Evolutionary conservation across 306 rosid genomes (phyloP), one percentile per base, ranked within the genome.

Genomic region (Herpetospermum pedunculosum): DNA sequence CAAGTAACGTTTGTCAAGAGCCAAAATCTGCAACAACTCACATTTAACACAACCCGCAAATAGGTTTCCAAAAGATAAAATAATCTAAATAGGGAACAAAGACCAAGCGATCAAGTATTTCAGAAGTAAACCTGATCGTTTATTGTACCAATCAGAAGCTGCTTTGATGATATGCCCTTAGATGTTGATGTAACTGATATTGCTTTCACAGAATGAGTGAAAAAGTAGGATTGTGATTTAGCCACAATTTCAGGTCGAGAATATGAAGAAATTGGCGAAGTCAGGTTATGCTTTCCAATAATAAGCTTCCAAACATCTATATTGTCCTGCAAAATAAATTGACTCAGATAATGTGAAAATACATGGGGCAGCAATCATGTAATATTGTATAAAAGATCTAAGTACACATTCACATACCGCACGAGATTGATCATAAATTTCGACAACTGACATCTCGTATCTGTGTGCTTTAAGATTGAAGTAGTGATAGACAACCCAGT

Each of bases 401-500:
- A 85, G 86, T 65, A 75, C 18, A 60, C 28, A 65, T 77, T 73
- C 53, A 69, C 96, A 71, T 94, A 93, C 97, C 86, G 90, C 99
- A 23, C 97, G 92, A 63, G 99, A 91, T 81, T 89, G 96, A 83
- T 95, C 99, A 50, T 89, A 95, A 80, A 95, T 81, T 86, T 95
- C 99, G n/a, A 95, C 79, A 68, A 95, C 96, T 55, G 99, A 89
- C 90, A 91, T 89, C 92, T 95, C 99, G 58, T 84, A 85, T 91
- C 97, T 88, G 87, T 95, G 99, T 41, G 97, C 99, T 83, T 93
- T 91, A 76, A 95, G 96, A 80, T 95, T 95, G 72, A 91, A 95
- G 87, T 95, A 95, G 88, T 95, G 99, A 80, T 89, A 95, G 76
- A 95, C 96, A 82, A 95, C 96, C 99, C 99, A 95, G 74, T 95